Conservation (phyloP, 305 asterid species). For the Euphrasia arctica region DNA sequence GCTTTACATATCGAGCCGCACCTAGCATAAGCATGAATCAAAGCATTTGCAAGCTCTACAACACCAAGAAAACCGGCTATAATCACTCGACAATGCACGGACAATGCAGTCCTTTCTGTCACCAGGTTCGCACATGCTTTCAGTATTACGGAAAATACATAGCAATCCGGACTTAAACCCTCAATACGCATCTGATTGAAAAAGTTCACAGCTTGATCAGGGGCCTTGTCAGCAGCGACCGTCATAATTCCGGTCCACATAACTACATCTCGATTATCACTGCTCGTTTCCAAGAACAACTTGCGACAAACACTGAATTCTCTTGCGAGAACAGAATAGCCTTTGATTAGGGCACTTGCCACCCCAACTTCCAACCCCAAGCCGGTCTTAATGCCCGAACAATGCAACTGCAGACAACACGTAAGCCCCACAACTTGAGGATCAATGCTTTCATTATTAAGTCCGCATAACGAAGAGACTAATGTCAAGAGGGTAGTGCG, state of each 20-base stretch:
- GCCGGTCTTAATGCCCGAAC: slow-evolving; percentile 47
- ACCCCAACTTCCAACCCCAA: slow-evolving; percentile 54
- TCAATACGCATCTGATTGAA: slow-evolving; percentile 51
- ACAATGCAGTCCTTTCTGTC: slow-evolving; percentile 48
- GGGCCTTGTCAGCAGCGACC: slow-evolving; percentile 51
- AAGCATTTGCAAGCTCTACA: slow-evolving; percentile 53
- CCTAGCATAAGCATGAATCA: slow-evolving; percentile 72
- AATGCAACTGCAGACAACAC: slow-evolving; percentile 63
- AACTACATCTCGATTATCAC: slow-evolving; percentile 47
- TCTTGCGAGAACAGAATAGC: slow-evolving; percentile 56
- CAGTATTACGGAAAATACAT: slow-evolving; percentile 50
- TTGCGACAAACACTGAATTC: slow-evolving; percentile 40
- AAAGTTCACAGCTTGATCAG: slow-evolving; percentile 44
- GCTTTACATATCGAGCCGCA: slow-evolving; percentile 60
- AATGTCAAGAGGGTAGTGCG: slow-evolving; percentile 58
- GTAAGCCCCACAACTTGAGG: neutral
- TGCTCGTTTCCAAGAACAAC: slow-evolving; percentile 52
- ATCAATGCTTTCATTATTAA: slow-evolving; percentile 22
- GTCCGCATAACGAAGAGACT: slow-evolving; percentile 46
- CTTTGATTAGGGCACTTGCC: slow-evolving; percentile 62
- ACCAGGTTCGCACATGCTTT: slow-evolving; percentile 73
- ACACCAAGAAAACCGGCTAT: slow-evolving; percentile 41
- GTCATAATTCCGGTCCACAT: slow-evolving; percentile 69
- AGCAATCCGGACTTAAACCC: slow-evolving; percentile 47
- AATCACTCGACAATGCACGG: slow-evolving; percentile 55